phyloP scores from a whole-genome alignment of 768 basidiomycete species.

The Candolleomyces eurysporus region DNA sequence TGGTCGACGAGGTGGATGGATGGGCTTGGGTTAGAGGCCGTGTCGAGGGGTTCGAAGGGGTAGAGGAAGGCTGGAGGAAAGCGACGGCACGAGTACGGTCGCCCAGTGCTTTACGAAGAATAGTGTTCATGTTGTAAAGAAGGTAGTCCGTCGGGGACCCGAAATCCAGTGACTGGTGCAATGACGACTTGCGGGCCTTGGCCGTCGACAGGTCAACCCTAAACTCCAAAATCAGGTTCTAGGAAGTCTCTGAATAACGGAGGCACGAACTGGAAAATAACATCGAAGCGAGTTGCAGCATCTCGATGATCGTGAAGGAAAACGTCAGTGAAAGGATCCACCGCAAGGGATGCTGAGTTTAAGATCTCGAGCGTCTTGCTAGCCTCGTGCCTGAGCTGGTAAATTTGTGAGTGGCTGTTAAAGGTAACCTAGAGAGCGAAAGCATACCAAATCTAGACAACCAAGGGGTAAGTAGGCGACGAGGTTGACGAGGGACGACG shows the following conservation, averaged over 20 bases:
- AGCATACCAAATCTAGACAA: constrained; percentile 72
- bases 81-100: constrained; percentile 66
- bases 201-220: constrained; percentile 59
- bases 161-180: constrained; percentile 50
- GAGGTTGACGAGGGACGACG: constrained; percentile 73
- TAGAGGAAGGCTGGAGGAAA: constrained; percentile 35
- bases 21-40: constrained; percentile 54
- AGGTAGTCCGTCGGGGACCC: constrained; percentile 60
- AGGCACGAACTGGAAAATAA: constrained; percentile 54
- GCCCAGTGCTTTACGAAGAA: constrained; percentile 67
- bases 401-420: not conserved
- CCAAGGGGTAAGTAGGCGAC: constrained; percentile 72
- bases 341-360: constrained; percentile 41
- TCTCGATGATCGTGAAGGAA: constrained; percentile 75
- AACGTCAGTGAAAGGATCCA: constrained; percentile 65
- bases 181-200: constrained; percentile 40
- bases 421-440: not conserved
- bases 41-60: constrained; percentile 19
- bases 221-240: constrained; percentile 1
- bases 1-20: constrained; percentile 43
- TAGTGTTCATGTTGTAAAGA: constrained; percentile 46
- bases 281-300: constrained; percentile 68
- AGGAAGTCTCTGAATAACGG: not conserved
- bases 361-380: constrained; percentile 65
- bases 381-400: constrained; percentile 76